Base-by-base conservation (phyloP, 345 rosid genomes). In the Linum usitatissimum region DNA sequence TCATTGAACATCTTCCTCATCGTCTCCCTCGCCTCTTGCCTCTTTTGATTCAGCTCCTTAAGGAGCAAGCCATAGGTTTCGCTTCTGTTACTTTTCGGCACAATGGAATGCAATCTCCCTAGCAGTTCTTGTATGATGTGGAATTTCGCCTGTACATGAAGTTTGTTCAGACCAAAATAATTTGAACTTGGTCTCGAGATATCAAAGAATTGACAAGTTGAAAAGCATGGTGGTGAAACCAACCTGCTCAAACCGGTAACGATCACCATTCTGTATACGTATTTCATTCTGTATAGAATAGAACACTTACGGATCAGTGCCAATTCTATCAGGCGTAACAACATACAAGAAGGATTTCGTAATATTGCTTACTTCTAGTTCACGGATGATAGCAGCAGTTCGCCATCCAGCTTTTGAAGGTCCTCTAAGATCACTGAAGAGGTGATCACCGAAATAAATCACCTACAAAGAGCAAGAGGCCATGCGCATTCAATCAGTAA, bases 341-440 rank as follows among this genome's bases (percentile, higher is more conserved):
- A 49, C 49, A 53, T 31, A 63, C 63, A 21, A 54, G 42, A 15
- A 12, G 21, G 61, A 64, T 70, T 31, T 21, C 60, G 57, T 48
- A 48, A 38, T 21, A 34, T 36, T 53, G 65, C 80, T 40, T 80
- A 89, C 99, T 80, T 89, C 99, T 51, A 93, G 82, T 73, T 93
- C 98, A 66, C 79, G 98, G 69, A 92, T 92, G 66, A 92, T 87
- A 28, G 98, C 98, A 73, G 93, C 93, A 65, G 98, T 92, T 60
- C 96, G 90, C 98, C 98, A 92, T 70, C 98, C 98, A 66, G 97
- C 91, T 75, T 85, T 89, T 49, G 98, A 83, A 65, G 98, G 97
- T 6, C 98, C 95, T 72, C 97, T 81, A 62, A 93, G 76, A 66
- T 93, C 99, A 70, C 99, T 93, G 75, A 93, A 93, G 60, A 93